Percentiles rank a stretch among this genome's conserved stretches.
These are phyloP conservation scores for Termitomyces heimii DNA, from an alignment of 768 basidiomycete genomes.

Conservation along the genomic window DNA sequence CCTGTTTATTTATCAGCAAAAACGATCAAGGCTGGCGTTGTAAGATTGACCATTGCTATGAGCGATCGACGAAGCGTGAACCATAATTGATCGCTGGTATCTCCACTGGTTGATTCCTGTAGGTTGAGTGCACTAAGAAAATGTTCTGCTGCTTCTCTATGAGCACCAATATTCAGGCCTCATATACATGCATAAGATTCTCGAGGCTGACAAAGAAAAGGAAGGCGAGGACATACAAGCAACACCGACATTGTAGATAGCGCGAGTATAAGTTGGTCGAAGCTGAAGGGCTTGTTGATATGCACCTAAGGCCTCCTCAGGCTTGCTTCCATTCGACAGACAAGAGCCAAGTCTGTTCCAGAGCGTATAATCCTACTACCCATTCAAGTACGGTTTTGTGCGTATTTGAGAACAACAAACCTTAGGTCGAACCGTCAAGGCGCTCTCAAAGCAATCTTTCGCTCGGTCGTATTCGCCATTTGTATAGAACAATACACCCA, in stretches of 20 bases:
- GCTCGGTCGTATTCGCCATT: constrained; percentile 83
- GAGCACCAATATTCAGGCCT: constrained; percentile 95
- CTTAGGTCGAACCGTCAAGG: constrained; percentile 72
- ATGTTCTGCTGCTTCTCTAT: constrained; percentile 95
- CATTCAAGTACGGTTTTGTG: not conserved
- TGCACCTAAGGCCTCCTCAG: constrained; percentile 88
- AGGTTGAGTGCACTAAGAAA: constrained; percentile 80
- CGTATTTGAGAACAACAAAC: constrained; percentile 15
- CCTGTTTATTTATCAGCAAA: constrained; percentile 35
- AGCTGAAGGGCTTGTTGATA: constrained; percentile 88
- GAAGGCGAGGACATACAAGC: constrained; percentile 61
- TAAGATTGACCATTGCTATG: constrained; percentile 61
- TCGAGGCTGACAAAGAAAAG: not conserved
- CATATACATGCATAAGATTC: constrained; percentile 2
- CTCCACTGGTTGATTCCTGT: constrained; percentile 64
- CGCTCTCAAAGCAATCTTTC: constrained; percentile 92
- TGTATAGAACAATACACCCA: constrained; percentile 91
- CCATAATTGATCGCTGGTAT: constrained; percentile 86
- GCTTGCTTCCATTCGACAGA: constrained; percentile 88
- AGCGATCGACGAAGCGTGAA: constrained; percentile 81
- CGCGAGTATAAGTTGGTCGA: constrained; percentile 93
- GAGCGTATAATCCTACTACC: constrained; percentile 71
- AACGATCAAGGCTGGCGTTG: not conserved
- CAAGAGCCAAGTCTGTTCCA: constrained; percentile 97
- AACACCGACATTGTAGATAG: constrained; percentile 97